Conservation (phyloP, 352 stramenopile species). For the Aphanomyces stellatus region DNA sequence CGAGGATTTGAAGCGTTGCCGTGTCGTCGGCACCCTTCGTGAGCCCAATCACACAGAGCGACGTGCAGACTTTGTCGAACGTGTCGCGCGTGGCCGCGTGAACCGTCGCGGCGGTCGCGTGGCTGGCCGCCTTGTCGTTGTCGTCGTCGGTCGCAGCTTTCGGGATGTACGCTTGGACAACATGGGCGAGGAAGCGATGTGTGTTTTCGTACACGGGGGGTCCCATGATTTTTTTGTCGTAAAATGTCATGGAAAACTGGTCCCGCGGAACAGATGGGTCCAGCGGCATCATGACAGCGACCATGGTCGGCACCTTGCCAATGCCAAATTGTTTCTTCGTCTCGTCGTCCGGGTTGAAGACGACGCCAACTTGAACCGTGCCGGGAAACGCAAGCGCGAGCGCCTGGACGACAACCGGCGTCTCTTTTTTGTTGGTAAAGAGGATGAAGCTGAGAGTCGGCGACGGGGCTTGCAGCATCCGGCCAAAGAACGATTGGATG, state of each 20-base stretch:
- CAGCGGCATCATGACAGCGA: constrained; percentile 12
- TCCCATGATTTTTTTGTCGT: constrained; percentile 61
- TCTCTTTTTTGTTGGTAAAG: constrained; percentile 46
- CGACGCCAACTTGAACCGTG: constrained; percentile 41
- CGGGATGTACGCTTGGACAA: constrained; percentile 46
- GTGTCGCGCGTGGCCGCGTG: constrained; percentile 45
- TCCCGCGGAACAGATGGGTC: constrained; percentile 2
- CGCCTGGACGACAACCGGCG: constrained; percentile 46
- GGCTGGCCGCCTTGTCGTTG: constrained; percentile 23
- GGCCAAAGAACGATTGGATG: constrained; percentile 49
- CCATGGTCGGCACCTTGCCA: constrained; percentile 12
- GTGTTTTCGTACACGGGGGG: constrained; percentile 55
- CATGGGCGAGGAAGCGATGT: constrained; percentile 54
- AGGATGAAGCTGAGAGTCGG: constrained; percentile 49
- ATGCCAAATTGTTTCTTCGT: constrained; percentile 58
- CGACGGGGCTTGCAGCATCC: constrained; percentile 20
- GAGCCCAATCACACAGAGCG: constrained; percentile 72
- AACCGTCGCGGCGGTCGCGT: constrained; percentile 23
- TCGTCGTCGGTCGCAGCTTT: constrained; percentile 16
- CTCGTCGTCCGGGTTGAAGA: constrained; percentile 43
- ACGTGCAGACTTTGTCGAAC: constrained; percentile 44
- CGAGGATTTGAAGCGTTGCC: constrained; percentile 41
- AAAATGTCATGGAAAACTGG: constrained; percentile 52
- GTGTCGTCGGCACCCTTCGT: constrained; percentile 28
- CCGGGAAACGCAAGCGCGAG: constrained; percentile 51